Conservation (phyloP, 345 rosid species). For the Gossypium rotundifolium region DNA sequence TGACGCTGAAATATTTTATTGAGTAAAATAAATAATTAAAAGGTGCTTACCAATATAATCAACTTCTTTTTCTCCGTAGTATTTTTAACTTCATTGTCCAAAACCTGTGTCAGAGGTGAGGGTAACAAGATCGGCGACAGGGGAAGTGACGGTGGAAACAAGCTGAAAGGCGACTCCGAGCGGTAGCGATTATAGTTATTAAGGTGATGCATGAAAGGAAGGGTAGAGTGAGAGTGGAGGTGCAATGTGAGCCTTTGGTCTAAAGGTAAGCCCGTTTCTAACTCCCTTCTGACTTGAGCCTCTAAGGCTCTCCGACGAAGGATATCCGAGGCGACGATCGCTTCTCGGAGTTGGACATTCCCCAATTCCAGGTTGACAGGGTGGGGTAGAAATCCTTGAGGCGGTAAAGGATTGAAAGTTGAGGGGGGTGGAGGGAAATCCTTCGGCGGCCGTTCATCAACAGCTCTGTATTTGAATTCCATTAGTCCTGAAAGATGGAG, state of each 20-base stretch:
- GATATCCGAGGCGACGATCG: constrained; percentile 18
- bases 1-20: neutral
- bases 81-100: neutral
- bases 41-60: constrained; percentile 37
- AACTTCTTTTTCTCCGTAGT: constrained; percentile 21
- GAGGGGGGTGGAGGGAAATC: constrained; percentile 6
- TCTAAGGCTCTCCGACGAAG: constrained; percentile 28
- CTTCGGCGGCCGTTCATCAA: neutral
- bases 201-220: neutral
- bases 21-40: neutral
- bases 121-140: neutral
- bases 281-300: constrained; percentile 42
- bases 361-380: constrained; percentile 26
- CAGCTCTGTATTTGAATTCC: neutral
- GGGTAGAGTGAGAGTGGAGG: constrained; percentile 21
- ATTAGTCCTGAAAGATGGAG: neutral
- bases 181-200: neutral
- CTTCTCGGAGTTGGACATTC: constrained; percentile 38
- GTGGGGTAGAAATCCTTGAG: constrained; percentile 14
- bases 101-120: neutral
- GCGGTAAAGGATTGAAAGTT: neutral
- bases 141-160: neutral
- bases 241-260: constrained; percentile 23
- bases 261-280: constrained; percentile 16
- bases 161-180: neutral